Base-by-base conservation (phyloP, 352 stramenopile species). In the Globisporangium camurandrum region DNA sequence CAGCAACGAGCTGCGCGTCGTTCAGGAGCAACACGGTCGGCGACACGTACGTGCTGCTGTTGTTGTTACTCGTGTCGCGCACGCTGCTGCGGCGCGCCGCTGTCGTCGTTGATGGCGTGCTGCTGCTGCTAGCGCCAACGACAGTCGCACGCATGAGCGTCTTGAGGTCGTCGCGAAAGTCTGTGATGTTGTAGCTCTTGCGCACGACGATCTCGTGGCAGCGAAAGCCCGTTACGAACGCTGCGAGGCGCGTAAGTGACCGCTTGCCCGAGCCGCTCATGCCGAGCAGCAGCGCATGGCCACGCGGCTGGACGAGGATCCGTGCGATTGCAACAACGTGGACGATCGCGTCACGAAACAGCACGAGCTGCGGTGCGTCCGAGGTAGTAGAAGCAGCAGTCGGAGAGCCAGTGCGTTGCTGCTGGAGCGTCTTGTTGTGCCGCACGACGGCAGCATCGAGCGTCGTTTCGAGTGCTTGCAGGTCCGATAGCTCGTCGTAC, bases 141-240 rank as follows among this genome's bases (percentile, higher is more conserved):
- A 74, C 75, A 14, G 60, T 63, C 2, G 63, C 40, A 17, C 67
- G 49, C 72, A 85, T 88, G 48, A 72, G 59, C 0, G 34, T 19
- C 59, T 96, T 97, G 1, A 97, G 51, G 31, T 93, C 82, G 19
- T 97, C 87, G 36, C 84, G 68, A 52, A 96, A 97, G 40, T 97
- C 87, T 1, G 45, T n/a, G 4, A 93, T 39, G 1, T 80, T 59
- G 43, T 92, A 95, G n/a, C 76, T 77, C 49, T 95, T 96, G 14
- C 71, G 83, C 31, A 94, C 50, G 30, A 95, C 87, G 27, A 97
- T 87, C 38, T 86, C 79, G 46, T 90, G 84, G 31, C 76, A 81
- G 8, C 60, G 57, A 33, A 88, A 89, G 3, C 71, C 79, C 11
- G 71, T 75, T 54, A 96, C 60, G 34, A 87, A 96, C 0, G 77